Evolutionary conservation across 352 stramenopile species (phyloP).

Genomic region (Globisporangium recalcitrans): DNA sequence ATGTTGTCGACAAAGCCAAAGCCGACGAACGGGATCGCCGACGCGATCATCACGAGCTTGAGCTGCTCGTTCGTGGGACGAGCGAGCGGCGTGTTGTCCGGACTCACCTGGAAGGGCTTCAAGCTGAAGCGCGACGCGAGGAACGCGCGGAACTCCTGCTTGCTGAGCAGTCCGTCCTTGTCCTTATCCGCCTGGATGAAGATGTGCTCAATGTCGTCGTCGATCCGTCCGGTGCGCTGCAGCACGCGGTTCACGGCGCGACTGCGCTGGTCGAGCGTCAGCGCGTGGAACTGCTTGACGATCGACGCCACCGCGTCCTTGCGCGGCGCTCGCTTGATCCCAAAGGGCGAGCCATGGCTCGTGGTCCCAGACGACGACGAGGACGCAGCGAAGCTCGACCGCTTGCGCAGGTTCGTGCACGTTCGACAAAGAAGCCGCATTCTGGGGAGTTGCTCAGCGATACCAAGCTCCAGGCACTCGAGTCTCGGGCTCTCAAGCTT

Average conservation of each 20-base stretch:
- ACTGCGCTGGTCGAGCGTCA: constrained; percentile 55
- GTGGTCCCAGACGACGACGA: neutral
- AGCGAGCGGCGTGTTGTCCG: constrained; percentile 28
- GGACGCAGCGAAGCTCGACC: neutral
- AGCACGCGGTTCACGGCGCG: constrained; percentile 48
- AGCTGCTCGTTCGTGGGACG: constrained; percentile 61
- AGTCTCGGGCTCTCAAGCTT: no score
- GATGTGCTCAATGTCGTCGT: constrained; percentile 60
- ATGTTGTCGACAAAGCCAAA: constrained; percentile 87
- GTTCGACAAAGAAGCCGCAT: constrained; percentile 18
- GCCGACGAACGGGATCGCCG: constrained; percentile 75
- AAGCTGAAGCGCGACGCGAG: constrained; percentile 65
- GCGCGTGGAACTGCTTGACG: constrained; percentile 52
- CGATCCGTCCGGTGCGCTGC: constrained; percentile 27
- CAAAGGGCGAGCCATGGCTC: neutral
- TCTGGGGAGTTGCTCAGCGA: neutral
- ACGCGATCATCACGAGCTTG: constrained; percentile 70
- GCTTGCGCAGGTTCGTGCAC: constrained; percentile 15
- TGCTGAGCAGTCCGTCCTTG: constrained; percentile 53
- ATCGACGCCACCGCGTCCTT: constrained; percentile 35
- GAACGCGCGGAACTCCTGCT: constrained; percentile 62
- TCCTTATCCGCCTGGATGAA: constrained; percentile 71
- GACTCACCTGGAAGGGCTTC: constrained; percentile 32
- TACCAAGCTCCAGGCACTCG: neutral
- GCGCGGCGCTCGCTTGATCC: constrained; percentile 13